A percentile compares a stretch with the other conserved stretches of the same genome.
These are phyloP conservation scores for Cylindrodendrum hubeiense DNA, from an alignment of 2,329 filamentous ascomycete genomes.

Conservation along the genomic window DNA sequence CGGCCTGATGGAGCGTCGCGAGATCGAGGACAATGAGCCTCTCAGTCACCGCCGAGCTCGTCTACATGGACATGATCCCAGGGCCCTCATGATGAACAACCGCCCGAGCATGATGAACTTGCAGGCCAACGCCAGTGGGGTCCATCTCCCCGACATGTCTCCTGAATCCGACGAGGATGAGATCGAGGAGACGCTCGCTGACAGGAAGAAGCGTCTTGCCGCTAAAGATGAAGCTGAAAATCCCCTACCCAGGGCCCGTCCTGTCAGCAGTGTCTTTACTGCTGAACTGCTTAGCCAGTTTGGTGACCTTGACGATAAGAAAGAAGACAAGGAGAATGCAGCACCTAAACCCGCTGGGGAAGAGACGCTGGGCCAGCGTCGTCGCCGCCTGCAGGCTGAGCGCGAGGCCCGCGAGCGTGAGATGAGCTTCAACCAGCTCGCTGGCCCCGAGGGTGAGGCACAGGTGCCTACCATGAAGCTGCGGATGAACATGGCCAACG, in stretches of 20 bases:
- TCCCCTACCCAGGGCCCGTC: slow-evolving; percentile 64
- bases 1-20: slow-evolving; percentile 82
- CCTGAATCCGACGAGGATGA: slow-evolving; percentile 66
- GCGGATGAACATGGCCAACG: slow-evolving; percentile 69
- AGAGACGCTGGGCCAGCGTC: slow-evolving; percentile 84
- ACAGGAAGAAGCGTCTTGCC: slow-evolving; percentile 74
- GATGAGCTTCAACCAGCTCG: slow-evolving; percentile 55
- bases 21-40: slow-evolving; percentile 93
- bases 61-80: slow-evolving; percentile 73
- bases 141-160: slow-evolving; percentile 39
- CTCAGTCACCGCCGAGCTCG: slow-evolving; percentile 82
- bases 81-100: slow-evolving; percentile 52
- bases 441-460: slow-evolving; percentile 24
- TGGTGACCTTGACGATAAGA: slow-evolving; percentile 61
- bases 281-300: slow-evolving; percentile 77
- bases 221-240: slow-evolving; percentile 63
- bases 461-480: slow-evolving; percentile 36
- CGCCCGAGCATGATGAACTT: slow-evolving; percentile 61
- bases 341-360: slow-evolving; percentile 64
- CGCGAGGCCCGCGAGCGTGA: slow-evolving; percentile 72
- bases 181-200: slow-evolving; percentile 74
- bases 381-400: slow-evolving; percentile 78
- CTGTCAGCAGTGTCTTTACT: slow-evolving; percentile 76
- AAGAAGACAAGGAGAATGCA: slow-evolving; percentile 58
- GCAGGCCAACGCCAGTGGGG: slow-evolving; percentile 43